Evolutionary conservation across 768 basidiomycete genomes (phyloP).

Genomic region (Lentinula boryana): DNA sequence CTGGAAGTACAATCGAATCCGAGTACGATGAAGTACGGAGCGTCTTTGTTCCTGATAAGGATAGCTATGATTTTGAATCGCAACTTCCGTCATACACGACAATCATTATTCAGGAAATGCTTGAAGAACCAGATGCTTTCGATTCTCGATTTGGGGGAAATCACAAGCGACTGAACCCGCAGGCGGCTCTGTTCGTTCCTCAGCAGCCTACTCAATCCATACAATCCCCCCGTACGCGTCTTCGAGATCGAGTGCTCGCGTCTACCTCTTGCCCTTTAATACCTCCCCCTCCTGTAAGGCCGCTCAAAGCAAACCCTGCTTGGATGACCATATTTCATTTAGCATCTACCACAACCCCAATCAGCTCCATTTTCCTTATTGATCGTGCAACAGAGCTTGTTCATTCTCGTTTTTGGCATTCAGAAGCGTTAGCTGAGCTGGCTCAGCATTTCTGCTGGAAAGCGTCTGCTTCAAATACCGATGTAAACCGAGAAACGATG

Average conservation of each 20-base stretch:
- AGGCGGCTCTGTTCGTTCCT: background rate
- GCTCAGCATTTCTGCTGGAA: constrained; percentile 22
- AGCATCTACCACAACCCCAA: background rate
- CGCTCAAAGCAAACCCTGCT: constrained; percentile 1
- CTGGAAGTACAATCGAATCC: background rate
- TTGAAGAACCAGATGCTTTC: background rate
- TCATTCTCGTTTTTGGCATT: constrained; percentile 11
- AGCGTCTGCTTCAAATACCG: constrained; percentile 9
- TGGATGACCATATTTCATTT: constrained; percentile 3
- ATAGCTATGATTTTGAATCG: constrained; percentile 4
- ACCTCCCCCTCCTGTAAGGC: background rate
- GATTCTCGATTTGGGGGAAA: background rate
- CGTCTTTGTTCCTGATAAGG: constrained; percentile 3
- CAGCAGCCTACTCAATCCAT: background rate
- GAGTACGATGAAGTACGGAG: background rate
- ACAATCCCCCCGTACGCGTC: background rate
- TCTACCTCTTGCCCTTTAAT: background rate
- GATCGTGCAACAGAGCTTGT: background rate
- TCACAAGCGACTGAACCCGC: background rate
- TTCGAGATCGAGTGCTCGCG: background rate
- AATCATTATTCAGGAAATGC: background rate
- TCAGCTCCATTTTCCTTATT: background rate
- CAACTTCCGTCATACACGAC: background rate
- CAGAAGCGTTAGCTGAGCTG: constrained; percentile 16
- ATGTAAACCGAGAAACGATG: background rate